These are phyloP conservation scores for Penicillium lagena DNA, from an alignment of 495 filamentous ascomycete species.

Conservation along the genomic window DNA sequence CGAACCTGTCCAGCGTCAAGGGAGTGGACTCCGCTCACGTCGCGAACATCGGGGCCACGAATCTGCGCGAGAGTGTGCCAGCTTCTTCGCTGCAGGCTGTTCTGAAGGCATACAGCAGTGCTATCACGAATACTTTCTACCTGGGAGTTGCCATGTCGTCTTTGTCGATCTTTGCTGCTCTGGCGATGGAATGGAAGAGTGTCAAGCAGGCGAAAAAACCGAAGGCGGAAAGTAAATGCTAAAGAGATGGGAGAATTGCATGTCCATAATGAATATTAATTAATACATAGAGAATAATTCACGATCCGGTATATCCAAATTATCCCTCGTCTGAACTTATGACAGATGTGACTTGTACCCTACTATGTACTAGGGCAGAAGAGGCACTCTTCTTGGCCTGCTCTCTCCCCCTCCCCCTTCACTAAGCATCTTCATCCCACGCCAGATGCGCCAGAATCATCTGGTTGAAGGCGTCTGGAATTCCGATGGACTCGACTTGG, in stretches of 20 bases:
- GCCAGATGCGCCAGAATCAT: too few relatives aligned
- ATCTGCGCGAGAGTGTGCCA: conserved; percentile 26
- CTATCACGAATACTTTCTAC: conserved; percentile 46
- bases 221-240: not conserved
- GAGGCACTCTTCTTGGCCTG: too few relatives aligned
- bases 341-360: too few relatives aligned
- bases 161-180: conserved; percentile 39
- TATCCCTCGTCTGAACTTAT: too few relatives aligned
- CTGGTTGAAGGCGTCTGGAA: too few relatives aligned
- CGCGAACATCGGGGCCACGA: conserved; percentile 11
- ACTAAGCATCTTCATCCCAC: too few relatives aligned
- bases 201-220: conserved; percentile 35
- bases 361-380: too few relatives aligned
- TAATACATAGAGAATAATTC: too few relatives aligned
- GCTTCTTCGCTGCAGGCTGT: conserved; percentile 33
- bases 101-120: conserved; percentile 51
- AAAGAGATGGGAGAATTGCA: not conserved
- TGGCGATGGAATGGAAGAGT: conserved; percentile 57
- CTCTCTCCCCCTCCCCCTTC: too few relatives aligned
- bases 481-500: too few relatives aligned
- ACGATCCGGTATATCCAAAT: too few relatives aligned
- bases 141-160: conserved; percentile 48
- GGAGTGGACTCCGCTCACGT: conserved; percentile 35
- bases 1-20: conserved; percentile 30
- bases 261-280: too few relatives aligned